Conservation (phyloP, 371 early-diverging fungal genomes). For the Mucor lusitanicus region DNA sequence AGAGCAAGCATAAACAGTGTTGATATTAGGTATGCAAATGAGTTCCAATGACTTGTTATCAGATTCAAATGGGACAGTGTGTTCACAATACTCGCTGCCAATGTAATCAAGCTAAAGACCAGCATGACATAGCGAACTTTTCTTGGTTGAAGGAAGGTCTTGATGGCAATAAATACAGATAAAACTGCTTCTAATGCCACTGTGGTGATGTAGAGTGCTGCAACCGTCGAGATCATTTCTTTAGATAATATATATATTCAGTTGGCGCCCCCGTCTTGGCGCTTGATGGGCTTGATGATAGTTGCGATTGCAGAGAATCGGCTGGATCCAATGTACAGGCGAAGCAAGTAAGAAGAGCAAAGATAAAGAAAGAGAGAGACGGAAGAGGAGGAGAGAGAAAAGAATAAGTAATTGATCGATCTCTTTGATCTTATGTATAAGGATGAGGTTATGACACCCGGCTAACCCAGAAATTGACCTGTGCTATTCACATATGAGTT, state of each 20-base stretch:
- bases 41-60: slow-evolving; percentile 19
- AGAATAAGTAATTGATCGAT: not conserved
- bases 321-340: not conserved
- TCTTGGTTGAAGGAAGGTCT: slow-evolving; percentile 13
- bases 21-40: slow-evolving; percentile 13
- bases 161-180: not conserved
- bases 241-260: not conserved
- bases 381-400: not conserved
- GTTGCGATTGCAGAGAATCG: not conserved
- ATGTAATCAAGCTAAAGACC: slow-evolving; percentile 5
- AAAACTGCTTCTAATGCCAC: not conserved
- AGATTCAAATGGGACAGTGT: not conserved
- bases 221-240: not conserved
- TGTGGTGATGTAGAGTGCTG: not conserved
- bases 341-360: not conserved
- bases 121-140: slow-evolving; percentile 7
- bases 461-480: not conserved
- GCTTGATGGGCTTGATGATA: not conserved
- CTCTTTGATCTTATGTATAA: not conserved
- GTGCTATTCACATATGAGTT: not conserved
- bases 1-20: slow-evolving; percentile 17
- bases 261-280: not conserved
- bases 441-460: not conserved
- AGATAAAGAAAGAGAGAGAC: not conserved
- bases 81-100: slow-evolving; percentile 18